Evolutionary conservation across 78 protist genomes (phyloP).

Genomic region (Tieghemostelium lacteum): DNA sequence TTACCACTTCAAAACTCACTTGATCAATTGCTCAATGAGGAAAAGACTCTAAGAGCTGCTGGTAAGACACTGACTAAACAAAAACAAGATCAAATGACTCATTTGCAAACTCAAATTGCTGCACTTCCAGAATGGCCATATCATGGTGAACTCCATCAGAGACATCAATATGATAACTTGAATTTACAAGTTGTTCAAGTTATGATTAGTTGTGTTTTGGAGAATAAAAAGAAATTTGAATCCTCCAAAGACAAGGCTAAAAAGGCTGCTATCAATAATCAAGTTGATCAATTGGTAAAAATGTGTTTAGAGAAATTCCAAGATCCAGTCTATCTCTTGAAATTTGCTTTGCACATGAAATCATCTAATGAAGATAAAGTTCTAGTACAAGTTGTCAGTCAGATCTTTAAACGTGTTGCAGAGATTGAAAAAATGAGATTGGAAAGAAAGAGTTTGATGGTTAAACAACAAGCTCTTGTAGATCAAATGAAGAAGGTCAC

Average conservation of each 20-base stretch:
- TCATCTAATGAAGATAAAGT: conserved; percentile 40
- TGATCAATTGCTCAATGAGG: conserved; percentile 3
- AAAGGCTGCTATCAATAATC: conserved; percentile 6
- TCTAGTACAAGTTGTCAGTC: conserved; percentile 9
- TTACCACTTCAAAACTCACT: conserved; percentile 15
- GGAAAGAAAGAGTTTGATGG: not conserved
- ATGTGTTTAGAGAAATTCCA: conserved; percentile 70
- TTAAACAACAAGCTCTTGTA: not conserved
- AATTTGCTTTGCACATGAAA: conserved; percentile 46
- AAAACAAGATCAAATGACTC: not conserved
- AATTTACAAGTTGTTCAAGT: conserved; percentile 37
- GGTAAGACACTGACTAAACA: conserved; percentile 13
- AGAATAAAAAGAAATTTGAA: conserved; percentile 36
- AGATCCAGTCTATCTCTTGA: conserved; percentile 59
- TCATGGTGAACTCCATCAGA: conserved; percentile 8
- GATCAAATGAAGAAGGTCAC: not conserved
- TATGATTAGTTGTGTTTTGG: conserved; percentile 53
- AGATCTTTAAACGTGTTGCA: conserved; percentile 37
- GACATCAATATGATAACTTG: conserved; percentile 54
- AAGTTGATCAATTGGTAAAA: conserved; percentile 4
- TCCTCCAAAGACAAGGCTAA: conserved; percentile 7
- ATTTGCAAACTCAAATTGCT: not conserved
- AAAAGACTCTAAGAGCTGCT: conserved; percentile 10
- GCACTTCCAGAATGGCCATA: conserved; percentile 61
- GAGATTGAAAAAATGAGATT: conserved; percentile 42